Conservation (phyloP, 2,329 filamentous ascomycete species). For the Claviceps quebecensis region DNA sequence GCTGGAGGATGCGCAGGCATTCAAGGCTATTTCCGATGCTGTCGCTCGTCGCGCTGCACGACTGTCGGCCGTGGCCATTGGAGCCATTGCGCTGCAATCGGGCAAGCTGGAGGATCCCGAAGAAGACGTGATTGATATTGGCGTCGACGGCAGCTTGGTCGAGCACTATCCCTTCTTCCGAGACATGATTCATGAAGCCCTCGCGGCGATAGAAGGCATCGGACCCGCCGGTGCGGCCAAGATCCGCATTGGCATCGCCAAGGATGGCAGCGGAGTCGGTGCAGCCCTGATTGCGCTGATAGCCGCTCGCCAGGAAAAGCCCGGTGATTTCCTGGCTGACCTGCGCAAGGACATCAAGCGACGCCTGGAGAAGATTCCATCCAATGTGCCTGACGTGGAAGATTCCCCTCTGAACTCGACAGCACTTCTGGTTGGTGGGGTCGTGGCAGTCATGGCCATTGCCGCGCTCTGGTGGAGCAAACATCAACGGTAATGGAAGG, state of each 20-base stretch:
- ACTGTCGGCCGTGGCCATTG: constrained; percentile 76
- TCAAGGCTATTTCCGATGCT: constrained; percentile 69
- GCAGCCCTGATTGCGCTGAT: constrained; percentile 89
- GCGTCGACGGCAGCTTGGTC: constrained; percentile 86
- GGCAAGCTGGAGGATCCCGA: constrained; percentile 50
- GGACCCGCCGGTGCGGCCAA: constrained; percentile 67
- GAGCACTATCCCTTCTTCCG: constrained; percentile 94
- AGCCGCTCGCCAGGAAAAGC: constrained; percentile 53
- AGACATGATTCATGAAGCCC: constrained; percentile 70
- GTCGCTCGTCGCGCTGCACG: constrained; percentile 81
- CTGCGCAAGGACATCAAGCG: constrained; percentile 26
- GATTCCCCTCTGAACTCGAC: constrained; percentile 18
- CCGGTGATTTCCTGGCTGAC: constrained; percentile 27
- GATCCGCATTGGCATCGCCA: constrained; percentile 89
- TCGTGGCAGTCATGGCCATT: constrained; percentile 23
- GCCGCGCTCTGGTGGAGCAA: constrained; percentile 24
- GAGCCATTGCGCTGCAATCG: constrained; percentile 68
- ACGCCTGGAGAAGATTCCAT: constrained; percentile 19
- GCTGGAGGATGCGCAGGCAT: constrained; percentile 72
- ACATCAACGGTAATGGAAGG: constrained; percentile 10
- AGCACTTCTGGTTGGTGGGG: constrained; percentile 19
- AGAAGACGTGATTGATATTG: constrained; percentile 70
- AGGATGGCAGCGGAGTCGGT: constrained; percentile 75
- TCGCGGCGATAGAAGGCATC: constrained; percentile 63
- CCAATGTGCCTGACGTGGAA: constrained; percentile 16